These are phyloP conservation scores for Penicillium coprophilum DNA, from an alignment of 495 filamentous ascomycete genomes.

Conservation along the genomic window DNA sequence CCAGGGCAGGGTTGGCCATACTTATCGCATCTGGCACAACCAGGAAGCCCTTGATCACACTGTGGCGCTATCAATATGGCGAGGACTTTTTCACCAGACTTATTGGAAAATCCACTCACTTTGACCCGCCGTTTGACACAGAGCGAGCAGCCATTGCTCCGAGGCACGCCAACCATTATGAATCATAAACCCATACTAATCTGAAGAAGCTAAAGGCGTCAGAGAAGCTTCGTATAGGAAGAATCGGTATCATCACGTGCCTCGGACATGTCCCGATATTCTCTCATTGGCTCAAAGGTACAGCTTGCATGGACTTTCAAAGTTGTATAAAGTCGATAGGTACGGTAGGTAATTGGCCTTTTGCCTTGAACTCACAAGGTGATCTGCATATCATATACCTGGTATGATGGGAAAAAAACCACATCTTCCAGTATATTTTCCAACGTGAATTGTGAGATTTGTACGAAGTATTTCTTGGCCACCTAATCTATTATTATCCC, in stretches of 20 bases:
- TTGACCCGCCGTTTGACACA: slow-evolving; percentile 40
- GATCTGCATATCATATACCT: not conserved
- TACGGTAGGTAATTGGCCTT: not conserved
- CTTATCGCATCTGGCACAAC: slow-evolving; percentile 34
- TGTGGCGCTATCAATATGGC: slow-evolving; percentile 16
- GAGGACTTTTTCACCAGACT: not conserved
- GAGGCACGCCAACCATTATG: slow-evolving; percentile 46
- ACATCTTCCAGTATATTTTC: not conserved
- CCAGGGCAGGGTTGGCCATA: slow-evolving; percentile 39
- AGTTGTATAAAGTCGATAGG: not conserved
- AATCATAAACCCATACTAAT: slow-evolving; percentile 1
- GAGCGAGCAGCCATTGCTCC: slow-evolving; percentile 55
- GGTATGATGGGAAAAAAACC: not conserved
- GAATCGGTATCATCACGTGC: not conserved
- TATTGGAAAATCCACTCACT: slow-evolving; percentile 11
- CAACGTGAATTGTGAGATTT: not conserved
- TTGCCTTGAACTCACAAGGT: not conserved
- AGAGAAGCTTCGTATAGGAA: not conserved
- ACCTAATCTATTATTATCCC: not conserved
- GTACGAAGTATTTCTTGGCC: not conserved
- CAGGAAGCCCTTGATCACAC: slow-evolving; percentile 37
- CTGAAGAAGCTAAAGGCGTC: not conserved
- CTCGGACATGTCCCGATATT: not conserved
- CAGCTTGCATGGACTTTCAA: not conserved
- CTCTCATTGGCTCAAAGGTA: slow-evolving; percentile 1